phyloP scores from a whole-genome alignment of 2,329 filamentous ascomycete genomes.

The Capronia coronata region DNA sequence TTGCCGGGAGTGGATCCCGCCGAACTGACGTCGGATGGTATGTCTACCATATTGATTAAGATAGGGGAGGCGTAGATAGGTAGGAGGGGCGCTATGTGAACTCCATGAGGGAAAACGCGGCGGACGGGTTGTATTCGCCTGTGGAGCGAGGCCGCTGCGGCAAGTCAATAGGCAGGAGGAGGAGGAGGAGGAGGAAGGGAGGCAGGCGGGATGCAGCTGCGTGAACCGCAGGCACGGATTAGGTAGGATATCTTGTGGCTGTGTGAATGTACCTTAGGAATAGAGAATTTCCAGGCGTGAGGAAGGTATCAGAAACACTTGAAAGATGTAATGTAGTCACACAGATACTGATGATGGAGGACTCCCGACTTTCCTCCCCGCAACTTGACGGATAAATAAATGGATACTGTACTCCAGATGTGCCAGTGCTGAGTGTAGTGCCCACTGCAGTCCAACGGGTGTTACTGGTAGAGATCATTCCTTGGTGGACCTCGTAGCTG shows the following conservation, averaged over 20 bases:
- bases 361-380: background rate
- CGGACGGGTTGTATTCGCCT: background rate
- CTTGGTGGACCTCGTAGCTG: background rate
- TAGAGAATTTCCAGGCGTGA: too few relatives aligned
- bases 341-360: slow-evolving; percentile 1
- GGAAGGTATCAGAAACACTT: background rate
- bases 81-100: slow-evolving; percentile 10
- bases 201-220: background rate
- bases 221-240: background rate
- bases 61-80: slow-evolving; percentile 10
- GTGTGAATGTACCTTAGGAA: too few relatives aligned
- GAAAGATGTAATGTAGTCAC: background rate
- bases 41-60: slow-evolving; percentile 21
- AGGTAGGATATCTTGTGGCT: too few relatives aligned
- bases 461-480: too few relatives aligned
- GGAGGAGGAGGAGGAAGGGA: background rate
- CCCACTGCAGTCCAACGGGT: too few relatives aligned
- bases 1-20: slow-evolving; percentile 17
- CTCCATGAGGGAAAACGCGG: slow-evolving; percentile 12
- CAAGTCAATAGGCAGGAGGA: background rate
- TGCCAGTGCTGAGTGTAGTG: too few relatives aligned
- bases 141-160: background rate
- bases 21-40: slow-evolving; percentile 18
- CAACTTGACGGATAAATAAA: background rate
- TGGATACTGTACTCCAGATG: too few relatives aligned